Percentiles rank a stretch among this genome's conserved stretches.
Evolutionary conservation across 192 early-diverging fungal genomes (phyloP).

Genomic region (Geosiphon pyriformis): DNA sequence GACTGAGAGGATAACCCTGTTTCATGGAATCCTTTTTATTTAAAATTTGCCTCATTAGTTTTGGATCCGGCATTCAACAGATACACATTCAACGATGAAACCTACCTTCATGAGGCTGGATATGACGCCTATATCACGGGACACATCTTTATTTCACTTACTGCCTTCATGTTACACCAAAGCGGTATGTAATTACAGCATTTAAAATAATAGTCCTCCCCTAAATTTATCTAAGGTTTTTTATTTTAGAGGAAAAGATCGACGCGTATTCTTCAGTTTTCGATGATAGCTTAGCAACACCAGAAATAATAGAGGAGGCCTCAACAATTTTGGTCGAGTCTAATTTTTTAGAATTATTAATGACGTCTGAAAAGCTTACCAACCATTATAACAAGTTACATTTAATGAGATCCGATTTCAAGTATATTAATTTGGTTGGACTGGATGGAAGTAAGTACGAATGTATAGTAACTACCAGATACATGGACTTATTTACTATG

Average conservation of each 20-base stretch:
- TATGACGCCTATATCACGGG: constrained; percentile 93
- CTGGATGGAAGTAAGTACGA: constrained; percentile 30
- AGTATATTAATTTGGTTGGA: constrained; percentile 53
- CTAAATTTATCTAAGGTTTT: background rate
- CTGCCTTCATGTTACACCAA: constrained; percentile 41
- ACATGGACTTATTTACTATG: background rate
- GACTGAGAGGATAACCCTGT: background rate
- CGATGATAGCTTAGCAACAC: background rate
- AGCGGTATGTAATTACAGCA: constrained; percentile 19
- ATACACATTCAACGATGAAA: constrained; percentile 32
- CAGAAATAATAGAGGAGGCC: constrained; percentile 4
- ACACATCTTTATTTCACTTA: constrained; percentile 65
- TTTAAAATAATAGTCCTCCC: no score
- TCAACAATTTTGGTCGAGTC: background rate
- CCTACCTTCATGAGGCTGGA: constrained; percentile 81
- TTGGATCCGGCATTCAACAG: constrained; percentile 47
- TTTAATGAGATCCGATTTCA: constrained; percentile 62
- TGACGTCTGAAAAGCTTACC: constrained; percentile 21
- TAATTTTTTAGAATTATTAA: background rate
- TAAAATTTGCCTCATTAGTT: constrained; percentile 28
- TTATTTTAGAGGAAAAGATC: background rate
- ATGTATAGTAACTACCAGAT: no score
- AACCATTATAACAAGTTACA: constrained; percentile 55
- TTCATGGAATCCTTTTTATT: background rate
- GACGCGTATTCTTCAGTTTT: background rate